These are phyloP conservation scores for Ramaria rubella DNA, from an alignment of 768 basidiomycete species.

Conservation along the genomic window DNA sequence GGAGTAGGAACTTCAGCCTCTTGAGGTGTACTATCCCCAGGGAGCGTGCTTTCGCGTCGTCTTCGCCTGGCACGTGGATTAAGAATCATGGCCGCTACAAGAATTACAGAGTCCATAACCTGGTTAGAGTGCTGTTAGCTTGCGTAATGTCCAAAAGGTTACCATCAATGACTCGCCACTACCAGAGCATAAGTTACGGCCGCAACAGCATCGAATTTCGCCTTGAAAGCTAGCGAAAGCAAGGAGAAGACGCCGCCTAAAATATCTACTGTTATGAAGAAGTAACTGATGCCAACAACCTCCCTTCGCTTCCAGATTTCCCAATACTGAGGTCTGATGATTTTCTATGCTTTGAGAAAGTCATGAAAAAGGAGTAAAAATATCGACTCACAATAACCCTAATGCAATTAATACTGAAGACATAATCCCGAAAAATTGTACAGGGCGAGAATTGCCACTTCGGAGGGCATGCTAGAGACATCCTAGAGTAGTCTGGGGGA, in stretches of 20 bases:
- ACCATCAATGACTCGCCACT: conserved; percentile 36
- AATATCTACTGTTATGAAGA: conserved; percentile 66
- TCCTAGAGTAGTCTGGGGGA: neutral
- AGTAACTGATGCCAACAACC: conserved; percentile 61
- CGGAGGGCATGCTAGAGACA: conserved; percentile 30
- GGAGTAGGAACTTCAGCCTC: no score
- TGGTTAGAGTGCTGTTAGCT: conserved; percentile 18
- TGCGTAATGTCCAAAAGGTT: neutral
- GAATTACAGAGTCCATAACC: conserved; percentile 56
- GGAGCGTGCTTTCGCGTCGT: neutral
- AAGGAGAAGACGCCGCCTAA: conserved; percentile 65
- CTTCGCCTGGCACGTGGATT: conserved; percentile 38
- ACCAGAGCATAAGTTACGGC: conserved; percentile 57
- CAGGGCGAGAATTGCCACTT: conserved; percentile 30
- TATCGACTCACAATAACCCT: conserved; percentile 35
- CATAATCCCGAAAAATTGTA: conserved; percentile 58
- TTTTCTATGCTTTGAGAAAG: conserved; percentile 12
- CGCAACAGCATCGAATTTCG: conserved; percentile 56
- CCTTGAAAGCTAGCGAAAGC: conserved; percentile 62
- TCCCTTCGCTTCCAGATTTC: conserved; percentile 63
- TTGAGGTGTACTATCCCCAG: neutral
- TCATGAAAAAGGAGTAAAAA: conserved; percentile 1
- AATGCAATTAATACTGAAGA: conserved; percentile 50
- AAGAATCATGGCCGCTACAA: conserved; percentile 55
- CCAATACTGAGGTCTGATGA: conserved; percentile 56